Evolutionary conservation across 768 basidiomycete genomes (phyloP).

Genomic region (Candolleomyces eurysporus): DNA sequence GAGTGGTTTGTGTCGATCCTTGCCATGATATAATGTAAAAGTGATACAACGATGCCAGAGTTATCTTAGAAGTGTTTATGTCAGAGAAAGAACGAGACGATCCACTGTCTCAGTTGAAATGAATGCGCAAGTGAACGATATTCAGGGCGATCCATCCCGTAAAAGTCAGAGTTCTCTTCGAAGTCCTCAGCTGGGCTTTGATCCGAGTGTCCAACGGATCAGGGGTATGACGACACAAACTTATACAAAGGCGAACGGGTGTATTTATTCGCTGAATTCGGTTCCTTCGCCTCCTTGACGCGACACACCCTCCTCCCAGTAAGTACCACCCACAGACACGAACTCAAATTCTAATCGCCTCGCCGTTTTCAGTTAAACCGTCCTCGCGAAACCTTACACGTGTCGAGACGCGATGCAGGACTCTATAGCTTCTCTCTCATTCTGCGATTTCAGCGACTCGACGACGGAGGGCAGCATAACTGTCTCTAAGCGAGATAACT

Average conservation of each 20-base stretch:
- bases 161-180: no score
- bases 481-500: background rate
- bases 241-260: background rate
- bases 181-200: no score
- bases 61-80: no score
- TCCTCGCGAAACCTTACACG: background rate
- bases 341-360: background rate
- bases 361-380: background rate
- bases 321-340: background rate
- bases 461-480: background rate
- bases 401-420: background rate
- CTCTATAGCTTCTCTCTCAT: background rate
- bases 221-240: background rate
- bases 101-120: no score
- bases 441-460: conserved; percentile 11
- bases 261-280: background rate
- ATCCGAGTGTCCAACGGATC: background rate
- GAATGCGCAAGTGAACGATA: no score
- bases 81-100: no score
- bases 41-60: no score
- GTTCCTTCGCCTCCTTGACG: background rate
- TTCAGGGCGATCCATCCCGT: no score
- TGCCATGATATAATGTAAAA: no score
- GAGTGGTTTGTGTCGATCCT: no score
- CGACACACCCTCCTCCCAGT: background rate